phyloP scores from a whole-genome alignment of 331 rosid genomes.

The Saraca asoca region DNA sequence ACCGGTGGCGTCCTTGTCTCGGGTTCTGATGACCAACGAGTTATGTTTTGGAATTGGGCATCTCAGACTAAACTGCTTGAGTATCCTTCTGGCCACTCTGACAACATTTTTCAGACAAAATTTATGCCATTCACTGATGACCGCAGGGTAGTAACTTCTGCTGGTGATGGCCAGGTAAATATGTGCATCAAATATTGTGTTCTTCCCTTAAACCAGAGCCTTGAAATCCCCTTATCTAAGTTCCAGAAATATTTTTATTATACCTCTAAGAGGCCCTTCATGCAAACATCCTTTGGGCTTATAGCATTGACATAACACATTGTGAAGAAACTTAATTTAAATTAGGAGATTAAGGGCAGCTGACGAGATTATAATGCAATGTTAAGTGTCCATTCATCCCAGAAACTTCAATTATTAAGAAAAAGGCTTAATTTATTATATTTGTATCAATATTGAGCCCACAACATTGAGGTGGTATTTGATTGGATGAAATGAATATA shows the following conservation, averaged over 20 bases:
- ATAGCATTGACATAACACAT: no score
- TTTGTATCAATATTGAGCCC: background rate
- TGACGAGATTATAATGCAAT: no score
- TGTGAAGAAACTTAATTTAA: no score
- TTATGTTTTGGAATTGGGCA: constrained; percentile 57
- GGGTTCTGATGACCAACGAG: constrained; percentile 55
- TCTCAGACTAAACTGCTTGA: constrained; percentile 40
- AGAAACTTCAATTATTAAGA: no score
- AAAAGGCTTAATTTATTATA: no score
- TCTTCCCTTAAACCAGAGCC: background rate
- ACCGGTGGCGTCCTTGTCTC: constrained; percentile 59
- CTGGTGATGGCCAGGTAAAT: constrained; percentile 62
- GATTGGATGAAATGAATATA: no score
- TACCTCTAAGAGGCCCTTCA: no score
- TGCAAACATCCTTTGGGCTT: no score
- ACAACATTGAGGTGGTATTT: background rate
- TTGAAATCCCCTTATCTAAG: background rate
- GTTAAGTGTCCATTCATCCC: no score
- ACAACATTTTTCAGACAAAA: constrained; percentile 52
- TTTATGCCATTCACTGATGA: constrained; percentile 55
- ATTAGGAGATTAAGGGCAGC: no score
- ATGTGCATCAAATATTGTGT: background rate
- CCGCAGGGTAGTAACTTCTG: constrained; percentile 53
- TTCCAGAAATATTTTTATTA: no score
- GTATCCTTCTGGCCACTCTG: constrained; percentile 54